Evolutionary conservation across 768 basidiomycete species (phyloP).

Genomic region (Boletellus sp.): DNA sequence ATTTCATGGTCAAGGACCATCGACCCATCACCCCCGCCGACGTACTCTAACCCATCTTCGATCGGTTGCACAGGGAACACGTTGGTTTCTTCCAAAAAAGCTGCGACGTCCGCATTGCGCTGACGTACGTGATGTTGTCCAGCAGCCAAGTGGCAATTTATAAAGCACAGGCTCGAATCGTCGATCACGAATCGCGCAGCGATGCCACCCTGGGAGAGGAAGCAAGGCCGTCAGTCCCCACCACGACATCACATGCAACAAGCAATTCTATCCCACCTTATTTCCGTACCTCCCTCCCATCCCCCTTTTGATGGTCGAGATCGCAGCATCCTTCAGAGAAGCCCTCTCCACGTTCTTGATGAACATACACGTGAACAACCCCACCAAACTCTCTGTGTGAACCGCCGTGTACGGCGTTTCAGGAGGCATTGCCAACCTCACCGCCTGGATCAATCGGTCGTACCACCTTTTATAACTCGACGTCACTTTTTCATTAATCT

Average conservation of each 20-base stretch:
- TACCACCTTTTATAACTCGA: slow-evolving; percentile 87
- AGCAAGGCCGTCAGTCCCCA: not conserved
- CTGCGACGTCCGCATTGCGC: slow-evolving; percentile 84
- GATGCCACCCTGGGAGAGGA: slow-evolving; percentile 70
- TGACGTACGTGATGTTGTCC: slow-evolving; percentile 81
- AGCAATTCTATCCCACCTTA: slow-evolving; percentile 54
- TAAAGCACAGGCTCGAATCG: slow-evolving; percentile 89
- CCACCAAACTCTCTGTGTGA: slow-evolving; percentile 87
- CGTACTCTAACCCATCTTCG: slow-evolving; percentile 62
- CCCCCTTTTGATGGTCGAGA: slow-evolving; percentile 87
- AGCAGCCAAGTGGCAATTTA: slow-evolving; percentile 97
- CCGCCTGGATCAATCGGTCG: slow-evolving; percentile 68
- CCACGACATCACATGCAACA: not conserved
- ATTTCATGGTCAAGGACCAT: slow-evolving; percentile 95
- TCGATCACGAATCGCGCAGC: slow-evolving; percentile 87
- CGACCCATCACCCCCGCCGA: slow-evolving; percentile 89
- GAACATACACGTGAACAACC: slow-evolving; percentile 75
- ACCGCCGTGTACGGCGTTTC: slow-evolving; percentile 75
- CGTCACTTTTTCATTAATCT: slow-evolving; percentile 75
- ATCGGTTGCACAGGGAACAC: slow-evolving; percentile 54
- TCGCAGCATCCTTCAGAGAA: slow-evolving; percentile 60
- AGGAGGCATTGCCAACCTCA: slow-evolving; percentile 69
- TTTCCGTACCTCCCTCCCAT: slow-evolving; percentile 94
- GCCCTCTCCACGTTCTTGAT: slow-evolving; percentile 63
- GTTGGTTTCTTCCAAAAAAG: slow-evolving; percentile 77